Evolutionary conservation across 164 flowering plant species (phyloP).

Genomic region (Hamamelis virginiana): DNA sequence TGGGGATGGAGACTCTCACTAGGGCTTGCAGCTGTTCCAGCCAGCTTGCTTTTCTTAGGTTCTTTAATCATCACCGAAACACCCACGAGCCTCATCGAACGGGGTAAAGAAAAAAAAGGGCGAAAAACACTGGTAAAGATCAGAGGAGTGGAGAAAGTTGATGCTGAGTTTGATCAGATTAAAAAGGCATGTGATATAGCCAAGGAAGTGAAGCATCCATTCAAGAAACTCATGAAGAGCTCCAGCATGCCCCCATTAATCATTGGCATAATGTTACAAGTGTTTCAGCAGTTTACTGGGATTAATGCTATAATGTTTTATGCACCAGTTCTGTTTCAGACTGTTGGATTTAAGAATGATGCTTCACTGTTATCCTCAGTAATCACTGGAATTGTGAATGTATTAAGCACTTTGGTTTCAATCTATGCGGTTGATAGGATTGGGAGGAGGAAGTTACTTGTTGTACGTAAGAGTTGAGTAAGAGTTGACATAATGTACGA

Average conservation of each 20-base stretch:
- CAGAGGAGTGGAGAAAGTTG: constrained; percentile 40
- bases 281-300: constrained; percentile 59
- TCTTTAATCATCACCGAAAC: constrained; percentile 40
- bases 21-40: constrained; percentile 42
- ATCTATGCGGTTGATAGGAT: constrained; percentile 33
- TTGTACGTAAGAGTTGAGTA: no score
- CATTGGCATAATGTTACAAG: constrained; percentile 30
- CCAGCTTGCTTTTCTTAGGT: constrained; percentile 28
- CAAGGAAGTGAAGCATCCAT: constrained; percentile 30
- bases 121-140: constrained; percentile 31
- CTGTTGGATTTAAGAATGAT: constrained; percentile 44
- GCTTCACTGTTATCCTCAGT: constrained; percentile 45
- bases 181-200: constrained; percentile 31
- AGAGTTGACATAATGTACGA: no score
- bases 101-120: constrained; percentile 21
- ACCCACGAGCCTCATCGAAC: constrained; percentile 46
- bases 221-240: constrained; percentile 32
- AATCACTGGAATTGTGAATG: constrained; percentile 46
- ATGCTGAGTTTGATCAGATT: constrained; percentile 30
- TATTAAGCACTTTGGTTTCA: constrained; percentile 34
- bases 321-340: constrained; percentile 50
- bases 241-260: constrained; percentile 35
- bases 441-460: constrained; percentile 41
- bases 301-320: constrained; percentile 62
- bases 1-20: constrained; percentile 42